Evolutionary conservation across 139 green algal genomes (phyloP), one percentile per base, ranked within the genome.

Genomic region (Picochlorum costavermella): DNA sequence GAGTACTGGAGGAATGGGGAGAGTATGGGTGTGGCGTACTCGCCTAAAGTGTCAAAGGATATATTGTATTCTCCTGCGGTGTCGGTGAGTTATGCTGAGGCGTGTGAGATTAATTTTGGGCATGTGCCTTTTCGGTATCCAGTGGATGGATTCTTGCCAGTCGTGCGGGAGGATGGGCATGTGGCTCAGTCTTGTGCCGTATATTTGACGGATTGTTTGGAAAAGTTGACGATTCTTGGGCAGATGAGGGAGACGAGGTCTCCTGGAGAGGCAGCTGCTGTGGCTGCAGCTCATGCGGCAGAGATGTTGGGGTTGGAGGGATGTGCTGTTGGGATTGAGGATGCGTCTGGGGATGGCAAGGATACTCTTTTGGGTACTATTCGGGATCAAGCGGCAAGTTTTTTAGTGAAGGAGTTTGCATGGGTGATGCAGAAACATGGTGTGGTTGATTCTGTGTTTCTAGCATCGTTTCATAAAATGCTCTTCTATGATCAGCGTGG

Each of bases 1-100:
- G 79, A 68, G 3, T 97, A 92, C 70, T 81, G 67, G 40, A 77
- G 89, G 50, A 97, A 97, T 60, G 91, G 91, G 13, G 50, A 63
- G 1, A 50, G 63, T 30, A 50, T 96, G 67, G 91, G 91, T 5
- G 76, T 88, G 11, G 91, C 91, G 2, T 97, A 88, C 67, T 26
- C 28, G 20, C 51, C 68, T 6, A 74, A 94, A 71, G 78, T 50
- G 44, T 56, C 14, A 33, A 59, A 53, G 43, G 56, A 1, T 72
- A 75, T 49, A 36, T 51, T 33, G 59, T 53, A 2, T 70, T 69
- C 60, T 72, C 51, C 70, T 6, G 90, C 87, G 8, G 53, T 95
- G 31, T 86, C 69, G 30, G 68, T 97, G 6, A 61, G 33, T 55
- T 59, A 59, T 87, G 63, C 65, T 77, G 67, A 72, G 63, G 50